Evolutionary conservation across 1,284 basidiomycete species (phyloP), one percentile per base, ranked within the genome.

Genomic region (Microbotryum violaceum): DNA sequence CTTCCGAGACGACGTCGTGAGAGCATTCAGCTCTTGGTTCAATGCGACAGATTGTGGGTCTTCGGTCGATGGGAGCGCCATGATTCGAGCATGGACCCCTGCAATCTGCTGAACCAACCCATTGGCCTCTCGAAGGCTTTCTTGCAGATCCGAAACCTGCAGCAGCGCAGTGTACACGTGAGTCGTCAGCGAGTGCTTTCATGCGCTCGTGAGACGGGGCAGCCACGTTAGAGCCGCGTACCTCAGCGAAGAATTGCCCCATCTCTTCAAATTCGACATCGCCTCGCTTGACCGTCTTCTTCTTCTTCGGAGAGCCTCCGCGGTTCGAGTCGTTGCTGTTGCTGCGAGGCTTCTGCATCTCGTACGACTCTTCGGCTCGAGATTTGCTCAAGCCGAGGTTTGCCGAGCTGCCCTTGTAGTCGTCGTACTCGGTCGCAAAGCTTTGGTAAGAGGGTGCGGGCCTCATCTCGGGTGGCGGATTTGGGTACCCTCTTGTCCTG

Each of bases 91-190:
- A 51, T 71, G 70, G 6, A 71, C 60, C 42, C 63, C 56, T n/a
- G 63, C 57, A 27, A 72, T 61, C 12, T 61, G 42, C 14, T 60
- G 54, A 37, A 72, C 65, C 50, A 54, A 33, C 16, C 57, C 53
- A 46, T 69, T 67, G 20, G 67, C 61, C 25, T 69, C 65, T 9
- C 62, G 62, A 6, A 70, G 18, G 2, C 56, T 56, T 8, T 65
- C 49, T 29, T 68, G 68, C 6, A 72, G 61, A 42, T 59, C 56
- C 14, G 64, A 66, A 33, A 72, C 55, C 67, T 70, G 57, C 16
- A 7, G 16, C 5, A n/a, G 37, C 12, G 37, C 37, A 18, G 37
- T 6, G 37, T 10, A 42, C 1, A 10, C 5, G n/a, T 2, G 0
- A 4, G 14, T 14, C 3, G 20, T 49, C 51, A 54, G 47, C 20